A percentile compares a stretch with the other conserved stretches of the same genome.
Evolutionary conservation across 306 rosid species (phyloP).

Genomic region (Mimosa pudica): DNA sequence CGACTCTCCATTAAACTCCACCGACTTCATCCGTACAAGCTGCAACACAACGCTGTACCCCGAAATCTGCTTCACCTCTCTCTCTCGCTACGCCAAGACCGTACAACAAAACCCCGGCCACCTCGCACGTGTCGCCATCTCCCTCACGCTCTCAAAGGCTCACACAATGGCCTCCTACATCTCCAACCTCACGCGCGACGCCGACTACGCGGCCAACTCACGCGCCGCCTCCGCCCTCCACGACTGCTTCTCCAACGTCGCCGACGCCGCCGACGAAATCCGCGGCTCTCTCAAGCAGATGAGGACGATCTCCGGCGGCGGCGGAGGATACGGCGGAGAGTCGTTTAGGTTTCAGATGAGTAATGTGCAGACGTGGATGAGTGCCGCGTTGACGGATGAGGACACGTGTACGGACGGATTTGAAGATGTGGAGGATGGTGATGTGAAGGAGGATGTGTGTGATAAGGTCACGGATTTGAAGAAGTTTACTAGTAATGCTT

Average conservation of each 20-base stretch:
- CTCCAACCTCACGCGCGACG: slow-evolving; percentile 61
- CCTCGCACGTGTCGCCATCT: slow-evolving; percentile 80
- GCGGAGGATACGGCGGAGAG: slow-evolving; percentile 35
- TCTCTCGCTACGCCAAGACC: slow-evolving; percentile 80
- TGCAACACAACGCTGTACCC: slow-evolving; percentile 87
- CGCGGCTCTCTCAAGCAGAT: slow-evolving; percentile 90
- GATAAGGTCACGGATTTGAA: slow-evolving; percentile 52
- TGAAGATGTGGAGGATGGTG: slow-evolving; percentile 59
- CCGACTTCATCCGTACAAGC: slow-evolving; percentile 76
- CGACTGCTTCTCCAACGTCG: slow-evolving; percentile 85
- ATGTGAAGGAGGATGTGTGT: slow-evolving; percentile 61
- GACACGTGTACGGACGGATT: slow-evolving; percentile 97
- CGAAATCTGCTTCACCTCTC: slow-evolving; percentile 77
- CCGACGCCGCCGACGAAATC: slow-evolving; percentile 82
- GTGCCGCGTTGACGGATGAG: slow-evolving; percentile 93
- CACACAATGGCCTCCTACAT: slow-evolving; percentile 56
- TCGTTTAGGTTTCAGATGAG: slow-evolving; percentile 87
- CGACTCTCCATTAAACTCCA: neutral
- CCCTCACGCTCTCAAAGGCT: slow-evolving; percentile 62
- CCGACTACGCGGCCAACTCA: slow-evolving; percentile 54
- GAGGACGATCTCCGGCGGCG: slow-evolving; percentile 54
- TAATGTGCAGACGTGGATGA: slow-evolving; percentile 99
- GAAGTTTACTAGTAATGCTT: slow-evolving; percentile 88
- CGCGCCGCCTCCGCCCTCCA: slow-evolving; percentile 68
- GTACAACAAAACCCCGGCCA: slow-evolving; percentile 70